Evolutionary conservation across 2,329 filamentous ascomycete species (phyloP).

Genomic region (Phyllosticta ampelicida): DNA sequence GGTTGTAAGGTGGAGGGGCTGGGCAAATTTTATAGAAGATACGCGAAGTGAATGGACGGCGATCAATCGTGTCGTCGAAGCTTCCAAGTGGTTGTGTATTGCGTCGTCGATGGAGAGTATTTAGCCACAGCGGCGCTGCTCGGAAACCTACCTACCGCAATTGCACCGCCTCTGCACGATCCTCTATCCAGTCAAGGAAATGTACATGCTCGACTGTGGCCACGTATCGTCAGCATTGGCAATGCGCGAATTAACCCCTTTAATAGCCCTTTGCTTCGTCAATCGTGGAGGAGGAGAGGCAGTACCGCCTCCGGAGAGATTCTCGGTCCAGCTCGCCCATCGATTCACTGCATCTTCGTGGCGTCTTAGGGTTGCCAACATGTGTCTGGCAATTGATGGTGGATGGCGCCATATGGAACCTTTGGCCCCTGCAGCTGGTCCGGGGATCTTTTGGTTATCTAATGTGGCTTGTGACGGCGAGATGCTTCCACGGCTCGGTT

Average conservation of each 20-base stretch:
- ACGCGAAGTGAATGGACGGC: background rate
- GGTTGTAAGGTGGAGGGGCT: conserved; percentile 5
- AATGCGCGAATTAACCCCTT: background rate
- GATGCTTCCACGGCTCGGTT: background rate
- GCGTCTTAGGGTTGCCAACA: background rate
- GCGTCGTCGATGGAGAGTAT: background rate
- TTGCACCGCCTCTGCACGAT: background rate
- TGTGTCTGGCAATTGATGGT: background rate
- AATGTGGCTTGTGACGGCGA: background rate
- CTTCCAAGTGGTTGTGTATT: background rate
- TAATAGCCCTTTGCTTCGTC: background rate
- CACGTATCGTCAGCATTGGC: background rate
- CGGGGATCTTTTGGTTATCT: background rate
- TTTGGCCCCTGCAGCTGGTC: background rate
- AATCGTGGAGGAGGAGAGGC: background rate
- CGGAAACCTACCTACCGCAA: background rate
- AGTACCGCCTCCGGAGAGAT: background rate
- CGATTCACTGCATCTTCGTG: background rate
- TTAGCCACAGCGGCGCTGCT: background rate
- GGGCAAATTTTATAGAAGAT: conserved; percentile 1
- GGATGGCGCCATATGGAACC: background rate
- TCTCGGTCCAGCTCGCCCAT: background rate
- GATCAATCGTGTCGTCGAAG: background rate
- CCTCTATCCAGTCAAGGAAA: background rate
- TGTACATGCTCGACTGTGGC: background rate